Conservation (phyloP, 768 basidiomycete genomes). For the Xerocomellus chrysenteron region DNA sequence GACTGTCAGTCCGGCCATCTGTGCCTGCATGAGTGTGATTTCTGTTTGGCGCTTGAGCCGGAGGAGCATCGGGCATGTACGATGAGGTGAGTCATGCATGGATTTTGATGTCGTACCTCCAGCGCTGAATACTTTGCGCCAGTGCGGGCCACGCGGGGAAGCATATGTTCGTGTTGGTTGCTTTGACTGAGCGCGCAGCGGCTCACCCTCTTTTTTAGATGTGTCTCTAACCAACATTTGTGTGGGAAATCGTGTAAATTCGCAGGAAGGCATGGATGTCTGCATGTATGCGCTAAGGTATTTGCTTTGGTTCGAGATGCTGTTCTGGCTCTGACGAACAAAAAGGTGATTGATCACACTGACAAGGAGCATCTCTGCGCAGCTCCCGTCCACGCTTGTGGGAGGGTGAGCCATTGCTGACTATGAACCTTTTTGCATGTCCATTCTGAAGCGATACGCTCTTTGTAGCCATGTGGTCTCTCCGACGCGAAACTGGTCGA, state of each 20-base stretch:
- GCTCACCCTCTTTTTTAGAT: constrained; percentile 37
- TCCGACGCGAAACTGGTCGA: constrained; percentile 29
- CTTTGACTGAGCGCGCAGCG: fast-evolving
- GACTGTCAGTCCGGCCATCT: constrained; percentile 50
- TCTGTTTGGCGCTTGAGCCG: constrained; percentile 32
- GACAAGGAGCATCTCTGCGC: constrained; percentile 55
- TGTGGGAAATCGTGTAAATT: constrained; percentile 54
- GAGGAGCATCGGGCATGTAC: constrained; percentile 39
- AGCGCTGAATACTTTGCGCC: neutral
- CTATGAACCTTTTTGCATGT: no score
- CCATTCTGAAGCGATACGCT: neutral
- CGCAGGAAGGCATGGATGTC: constrained; percentile 48
- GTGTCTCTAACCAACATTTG: constrained; percentile 49
- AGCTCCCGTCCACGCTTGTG: constrained; percentile 54
- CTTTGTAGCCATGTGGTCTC: constrained; percentile 43
- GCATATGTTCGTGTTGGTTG: constrained; percentile 44
- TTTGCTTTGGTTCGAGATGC: neutral
- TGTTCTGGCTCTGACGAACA: neutral
- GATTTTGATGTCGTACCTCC: neutral
- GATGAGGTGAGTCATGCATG: constrained; percentile 40
- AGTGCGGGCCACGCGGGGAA: constrained; percentile 60
- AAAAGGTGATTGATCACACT: constrained; percentile 45
- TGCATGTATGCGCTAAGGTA: constrained; percentile 53
- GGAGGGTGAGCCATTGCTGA: constrained; percentile 36
- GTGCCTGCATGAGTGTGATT: constrained; percentile 46